A percentile compares a stretch with the other conserved stretches of the same genome.
phyloP scores from a whole-genome alignment of 1,139 yeast genomes.

The Candida sanyaensis region DNA sequence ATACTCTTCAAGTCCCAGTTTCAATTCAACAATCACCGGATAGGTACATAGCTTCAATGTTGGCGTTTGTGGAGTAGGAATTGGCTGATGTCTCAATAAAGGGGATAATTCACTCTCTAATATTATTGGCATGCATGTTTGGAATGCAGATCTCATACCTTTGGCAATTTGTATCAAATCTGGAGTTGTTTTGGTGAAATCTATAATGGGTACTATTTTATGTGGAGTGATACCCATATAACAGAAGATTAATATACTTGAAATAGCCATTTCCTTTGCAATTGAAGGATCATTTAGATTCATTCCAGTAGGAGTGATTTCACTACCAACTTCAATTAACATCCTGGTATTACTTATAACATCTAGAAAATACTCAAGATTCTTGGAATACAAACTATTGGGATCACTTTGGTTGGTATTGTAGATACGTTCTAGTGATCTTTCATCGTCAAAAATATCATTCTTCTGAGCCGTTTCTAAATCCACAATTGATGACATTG shows the following conservation, averaged over 20 bases:
- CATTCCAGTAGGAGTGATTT: not conserved
- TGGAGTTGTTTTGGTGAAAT: slow-evolving; percentile 16
- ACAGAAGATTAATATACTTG: slow-evolving; percentile 26
- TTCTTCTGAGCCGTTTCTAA: slow-evolving; percentile 1
- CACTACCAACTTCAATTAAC: not conserved
- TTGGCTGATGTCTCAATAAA: slow-evolving; percentile 13
- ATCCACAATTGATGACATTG: slow-evolving; percentile 8
- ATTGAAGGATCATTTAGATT: slow-evolving; percentile 4
- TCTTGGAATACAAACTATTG: slow-evolving; percentile 14
- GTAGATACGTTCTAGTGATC: not conserved
- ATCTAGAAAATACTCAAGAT: slow-evolving; percentile 25
- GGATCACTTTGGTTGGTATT: not conserved
- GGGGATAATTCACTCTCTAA: slow-evolving; percentile 17
- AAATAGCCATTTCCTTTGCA: slow-evolving; percentile 24
- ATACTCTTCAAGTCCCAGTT: slow-evolving; percentile 11
- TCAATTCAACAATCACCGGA: slow-evolving; percentile 21
- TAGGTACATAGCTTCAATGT: slow-evolving; percentile 7
- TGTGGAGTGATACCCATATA: slow-evolving; percentile 36
- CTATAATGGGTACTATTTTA: slow-evolving; percentile 27
- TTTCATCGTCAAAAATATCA: not conserved
- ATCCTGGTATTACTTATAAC: slow-evolving; percentile 14
- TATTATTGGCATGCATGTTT: slow-evolving; percentile 15
- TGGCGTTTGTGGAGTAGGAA: slow-evolving; percentile 13
- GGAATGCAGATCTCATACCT: slow-evolving; percentile 20
- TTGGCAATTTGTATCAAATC: slow-evolving; percentile 23